These are phyloP conservation scores for Claviceps sp. DNA, from an alignment of 2,329 filamentous ascomycete genomes.

Conservation along the genomic window DNA sequence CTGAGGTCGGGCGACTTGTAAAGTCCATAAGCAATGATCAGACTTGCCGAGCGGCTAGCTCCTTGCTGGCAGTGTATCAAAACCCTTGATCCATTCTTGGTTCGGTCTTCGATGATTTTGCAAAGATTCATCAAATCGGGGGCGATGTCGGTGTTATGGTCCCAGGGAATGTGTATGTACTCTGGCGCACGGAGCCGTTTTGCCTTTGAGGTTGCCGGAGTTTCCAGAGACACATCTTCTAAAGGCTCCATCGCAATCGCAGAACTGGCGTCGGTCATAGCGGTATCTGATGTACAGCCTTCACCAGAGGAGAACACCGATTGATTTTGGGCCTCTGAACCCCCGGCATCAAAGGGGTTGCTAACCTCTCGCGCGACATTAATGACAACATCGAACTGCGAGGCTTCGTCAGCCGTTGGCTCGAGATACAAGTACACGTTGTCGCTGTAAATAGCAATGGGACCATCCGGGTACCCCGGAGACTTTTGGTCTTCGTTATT, in stretches of 20 bases:
- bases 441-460: slow-evolving; percentile 68
- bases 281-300: slow-evolving; percentile 38
- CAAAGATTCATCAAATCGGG: slow-evolving; percentile 63
- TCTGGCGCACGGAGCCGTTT: slow-evolving; percentile 46
- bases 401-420: slow-evolving; percentile 63
- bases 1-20: slow-evolving; percentile 64
- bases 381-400: slow-evolving; percentile 68
- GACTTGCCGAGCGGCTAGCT: slow-evolving; percentile 69
- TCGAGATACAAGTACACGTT: slow-evolving; percentile 70
- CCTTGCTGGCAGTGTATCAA: slow-evolving; percentile 78
- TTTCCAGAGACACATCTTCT: slow-evolving; percentile 25
- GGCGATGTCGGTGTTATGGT: slow-evolving; percentile 78
- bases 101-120: slow-evolving; percentile 60
- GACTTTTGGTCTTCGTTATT: slow-evolving; percentile 70
- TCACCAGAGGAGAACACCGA: slow-evolving; percentile 20
- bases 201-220: slow-evolving; percentile 43
- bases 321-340: slow-evolving; percentile 14
- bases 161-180: slow-evolving; percentile 80
- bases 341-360: slow-evolving; percentile 50
- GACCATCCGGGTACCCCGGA: slow-evolving; percentile 69
- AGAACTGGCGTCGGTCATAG: slow-evolving; percentile 42
- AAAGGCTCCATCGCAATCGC: slow-evolving; percentile 43
- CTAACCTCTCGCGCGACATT: slow-evolving; percentile 73
- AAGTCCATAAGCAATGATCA: slow-evolving; percentile 76
- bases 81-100: slow-evolving; percentile 62